Conservation (phyloP, 805 yeast genomes). For the Groenewaldozyma salmanticensis region DNA sequence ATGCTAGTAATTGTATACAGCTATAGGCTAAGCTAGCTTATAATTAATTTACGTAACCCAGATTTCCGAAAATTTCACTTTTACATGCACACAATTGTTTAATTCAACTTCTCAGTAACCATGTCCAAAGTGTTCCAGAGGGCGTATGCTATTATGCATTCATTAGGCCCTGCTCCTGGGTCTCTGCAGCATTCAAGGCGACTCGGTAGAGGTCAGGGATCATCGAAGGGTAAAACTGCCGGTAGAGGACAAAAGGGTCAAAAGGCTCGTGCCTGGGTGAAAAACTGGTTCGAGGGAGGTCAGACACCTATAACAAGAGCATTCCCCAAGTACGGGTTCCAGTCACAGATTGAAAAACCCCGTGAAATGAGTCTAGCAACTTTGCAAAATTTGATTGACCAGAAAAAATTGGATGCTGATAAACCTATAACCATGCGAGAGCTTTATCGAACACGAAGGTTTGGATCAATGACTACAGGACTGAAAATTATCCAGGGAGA, state of each 20-base stretch:
- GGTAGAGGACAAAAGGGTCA: conserved; percentile 99
- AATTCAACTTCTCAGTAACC: no score
- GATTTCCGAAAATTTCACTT: no score
- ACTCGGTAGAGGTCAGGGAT: conserved; percentile 94
- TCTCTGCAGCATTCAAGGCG: conserved; percentile 36
- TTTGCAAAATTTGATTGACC: conserved; percentile 60
- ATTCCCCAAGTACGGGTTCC: conserved; percentile 80
- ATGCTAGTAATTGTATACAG: no score
- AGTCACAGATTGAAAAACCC: conserved; percentile 25
- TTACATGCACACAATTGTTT: no score
- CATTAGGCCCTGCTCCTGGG: conserved; percentile 24
- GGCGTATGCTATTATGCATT: conserved; percentile 15
- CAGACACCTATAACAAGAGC: conserved; percentile 84
- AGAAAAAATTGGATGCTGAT: conserved; percentile 49
- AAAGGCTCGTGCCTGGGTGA: conserved; percentile 86
- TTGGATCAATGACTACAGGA: conserved; percentile 69
- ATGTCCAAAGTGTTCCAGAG: background rate
- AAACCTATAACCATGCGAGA: conserved; percentile 56
- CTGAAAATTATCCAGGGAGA: conserved; percentile 69
- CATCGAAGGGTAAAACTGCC: conserved; percentile 80
- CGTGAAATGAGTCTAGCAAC: conserved; percentile 53
- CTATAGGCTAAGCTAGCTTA: no score
- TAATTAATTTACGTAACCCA: no score
- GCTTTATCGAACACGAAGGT: conserved; percentile 65
- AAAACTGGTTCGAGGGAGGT: conserved; percentile 97